A percentile compares a stretch with the other conserved stretches of the same genome.
These are phyloP conservation scores for Thoreauomyces humboldtii DNA, from an alignment of 192 early-diverging fungal genomes.

Conservation along the genomic window DNA sequence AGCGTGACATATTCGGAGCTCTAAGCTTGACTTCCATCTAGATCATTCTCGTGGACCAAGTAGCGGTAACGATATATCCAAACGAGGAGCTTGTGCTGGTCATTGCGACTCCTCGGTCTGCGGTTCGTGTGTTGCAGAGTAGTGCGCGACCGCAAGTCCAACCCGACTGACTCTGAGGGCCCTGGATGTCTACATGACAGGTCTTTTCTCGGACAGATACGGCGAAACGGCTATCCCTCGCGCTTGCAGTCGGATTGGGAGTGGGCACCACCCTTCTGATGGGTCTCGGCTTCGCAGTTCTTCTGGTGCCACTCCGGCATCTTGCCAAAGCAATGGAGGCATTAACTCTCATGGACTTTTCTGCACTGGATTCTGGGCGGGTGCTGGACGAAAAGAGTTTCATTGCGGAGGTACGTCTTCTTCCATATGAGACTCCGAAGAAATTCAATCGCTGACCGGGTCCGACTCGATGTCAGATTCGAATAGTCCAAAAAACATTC, in stretches of 20 bases:
- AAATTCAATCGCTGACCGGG: not conserved
- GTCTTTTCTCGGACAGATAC: not conserved
- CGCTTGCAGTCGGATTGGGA: not conserved
- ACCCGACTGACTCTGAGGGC: too few relatives aligned
- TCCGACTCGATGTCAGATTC: not conserved
- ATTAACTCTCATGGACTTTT: constrained; percentile 4
- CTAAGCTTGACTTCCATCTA: not conserved
- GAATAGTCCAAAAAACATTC: not conserved
- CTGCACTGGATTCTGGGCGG: not conserved
- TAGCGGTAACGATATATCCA: not conserved
- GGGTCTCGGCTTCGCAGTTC: not conserved
- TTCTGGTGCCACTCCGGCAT: not conserved
- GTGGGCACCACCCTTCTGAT: not conserved
- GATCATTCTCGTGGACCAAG: not conserved
- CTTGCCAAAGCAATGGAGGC: not conserved
- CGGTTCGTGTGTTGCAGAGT: too few relatives aligned
- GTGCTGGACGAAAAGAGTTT: constrained; percentile 1
- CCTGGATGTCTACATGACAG: not conserved
- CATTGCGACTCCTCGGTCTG: not conserved
- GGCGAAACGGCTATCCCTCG: not conserved
- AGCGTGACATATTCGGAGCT: not conserved
- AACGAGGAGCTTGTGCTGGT: not conserved
- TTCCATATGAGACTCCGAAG: not conserved
- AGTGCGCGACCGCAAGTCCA: too few relatives aligned
- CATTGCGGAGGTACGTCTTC: not conserved